Base-by-base conservation (phyloP, 306 rosid species). In the Medicago lupulina region DNA sequence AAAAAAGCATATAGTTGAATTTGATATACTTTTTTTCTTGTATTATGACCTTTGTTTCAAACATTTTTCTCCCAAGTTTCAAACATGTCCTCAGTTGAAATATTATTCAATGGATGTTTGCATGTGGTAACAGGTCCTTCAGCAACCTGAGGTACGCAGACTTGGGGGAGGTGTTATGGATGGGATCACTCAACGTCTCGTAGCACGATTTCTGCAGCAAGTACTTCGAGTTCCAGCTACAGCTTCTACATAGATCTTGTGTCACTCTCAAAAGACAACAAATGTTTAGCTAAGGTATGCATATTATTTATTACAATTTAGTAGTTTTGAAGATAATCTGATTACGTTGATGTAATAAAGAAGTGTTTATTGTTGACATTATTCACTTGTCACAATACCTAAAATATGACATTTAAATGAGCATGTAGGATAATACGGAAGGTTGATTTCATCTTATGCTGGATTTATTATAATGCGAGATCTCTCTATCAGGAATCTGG, bases 191-290 rank as follows among this genome's bases (percentile, higher is more conserved):
- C 98, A 87, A 66, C 97, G 96, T 41, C 89, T 94, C 41, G 95
- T 96, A 0, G 98, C 98, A 25, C 91, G 98, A 60, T 78, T 92
- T 86, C 86, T 94, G 70, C 97, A 92, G 65, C 98, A 90, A 92
- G 85, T 90, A 61, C 97, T 94, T 66, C 89, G 91, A 43, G 78
- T 82, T 76, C 92, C 89, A 39, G 18, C 85, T 39, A 6, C 90
- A 50, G 68, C 58, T 60, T 80, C 98, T 23, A 21, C 81, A 2
- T 82, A 91, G 53, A 73, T 55, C 67, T 66, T 50, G 74, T 84
- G 75, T 81, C 71, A 72, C 76, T 67, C 14, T 60, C 39, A 6
- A 28, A 14, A 60, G 17, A 34, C 3, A 81, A 55, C 40, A 78
- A 9, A 13, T 36, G 10, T 60, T 38, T 66, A 41, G 76, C 57